A percentile compares a stretch with the other conserved stretches of the same genome.
Evolutionary conservation across 352 stramenopile species (phyloP).

Genomic region (Phytophthora citricola): DNA sequence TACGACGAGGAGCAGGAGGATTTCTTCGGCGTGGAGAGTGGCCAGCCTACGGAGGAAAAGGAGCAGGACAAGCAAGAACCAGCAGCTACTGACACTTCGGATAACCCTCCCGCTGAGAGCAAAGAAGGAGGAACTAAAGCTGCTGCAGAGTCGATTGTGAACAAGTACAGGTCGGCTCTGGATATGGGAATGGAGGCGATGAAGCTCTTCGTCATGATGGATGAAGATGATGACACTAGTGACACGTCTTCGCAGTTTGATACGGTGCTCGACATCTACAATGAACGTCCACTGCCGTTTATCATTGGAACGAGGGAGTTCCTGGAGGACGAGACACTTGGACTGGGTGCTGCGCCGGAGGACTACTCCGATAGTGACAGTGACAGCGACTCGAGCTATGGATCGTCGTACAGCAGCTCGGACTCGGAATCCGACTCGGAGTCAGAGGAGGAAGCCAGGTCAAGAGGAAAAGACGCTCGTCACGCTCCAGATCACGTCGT

Average conservation of each 20-base stretch:
- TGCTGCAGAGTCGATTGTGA: constrained; percentile 65
- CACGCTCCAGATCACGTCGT: constrained; percentile 19
- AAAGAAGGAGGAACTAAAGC: constrained; percentile 37
- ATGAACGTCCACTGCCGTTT: constrained; percentile 85
- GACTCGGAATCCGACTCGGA: constrained; percentile 56
- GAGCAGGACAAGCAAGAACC: constrained; percentile 10
- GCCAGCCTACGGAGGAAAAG: not conserved
- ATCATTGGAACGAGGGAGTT: constrained; percentile 90
- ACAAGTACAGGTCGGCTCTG: constrained; percentile 75
- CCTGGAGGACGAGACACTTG: constrained; percentile 85
- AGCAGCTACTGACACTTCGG: not conserved
- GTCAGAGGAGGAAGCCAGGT: constrained; percentile 16
- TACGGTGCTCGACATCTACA: constrained; percentile 89
- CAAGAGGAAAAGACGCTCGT: constrained; percentile 26
- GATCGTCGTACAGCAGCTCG: constrained; percentile 74
- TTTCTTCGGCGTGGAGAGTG: constrained; percentile 48
- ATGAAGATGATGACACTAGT: constrained; percentile 66
- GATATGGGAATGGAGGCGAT: constrained; percentile 84
- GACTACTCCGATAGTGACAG: constrained; percentile 50
- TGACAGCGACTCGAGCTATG: constrained; percentile 68
- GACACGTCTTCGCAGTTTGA: constrained; percentile 66
- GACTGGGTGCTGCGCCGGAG: constrained; percentile 73
- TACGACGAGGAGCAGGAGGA: constrained; percentile 90
- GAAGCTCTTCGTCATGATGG: constrained; percentile 86
- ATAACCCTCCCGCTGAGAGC: constrained; percentile 5